Conservation (phyloP, 495 filamentous ascomycete species). For the Apodospora peruviana region DNA sequence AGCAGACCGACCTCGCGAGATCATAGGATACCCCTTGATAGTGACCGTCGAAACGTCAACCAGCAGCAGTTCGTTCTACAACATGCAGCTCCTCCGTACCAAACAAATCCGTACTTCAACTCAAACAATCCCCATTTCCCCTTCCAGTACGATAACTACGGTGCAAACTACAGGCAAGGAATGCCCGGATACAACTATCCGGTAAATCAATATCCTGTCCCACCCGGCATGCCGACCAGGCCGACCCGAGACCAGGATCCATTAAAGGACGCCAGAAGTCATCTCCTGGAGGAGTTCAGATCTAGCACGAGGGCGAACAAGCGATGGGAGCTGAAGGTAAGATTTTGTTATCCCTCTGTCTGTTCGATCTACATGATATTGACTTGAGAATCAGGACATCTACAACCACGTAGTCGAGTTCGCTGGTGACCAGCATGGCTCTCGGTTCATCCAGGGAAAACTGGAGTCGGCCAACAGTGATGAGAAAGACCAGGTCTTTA, state of each 20-base stretch:
- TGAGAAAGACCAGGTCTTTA: constrained; percentile 91
- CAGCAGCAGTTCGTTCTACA: constrained; percentile 26
- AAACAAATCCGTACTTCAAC: too few relatives aligned
- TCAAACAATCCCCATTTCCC: too few relatives aligned
- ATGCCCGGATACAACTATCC: constrained; percentile 7
- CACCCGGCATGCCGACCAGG: constrained; percentile 37
- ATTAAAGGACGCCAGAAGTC: constrained; percentile 60
- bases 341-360: constrained; percentile 6
- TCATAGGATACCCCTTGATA: constrained; percentile 23
- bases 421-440: constrained; percentile 91
- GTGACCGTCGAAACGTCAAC: constrained; percentile 19
- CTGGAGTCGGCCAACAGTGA: constrained; percentile 93
- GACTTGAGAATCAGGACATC: too few relatives aligned
- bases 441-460: constrained; percentile 93
- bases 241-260: constrained; percentile 61
- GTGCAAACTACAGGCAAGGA: too few relatives aligned
- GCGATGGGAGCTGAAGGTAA: constrained; percentile 77
- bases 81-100: constrained; percentile 7
- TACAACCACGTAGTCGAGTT: constrained; percentile 90
- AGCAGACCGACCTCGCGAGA: constrained; percentile 31
- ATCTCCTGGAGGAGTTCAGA: constrained; percentile 74
- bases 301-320: constrained; percentile 69
- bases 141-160: too few relatives aligned
- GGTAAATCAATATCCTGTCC: constrained; percentile 21
- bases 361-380: too few relatives aligned